Base-by-base conservation (phyloP, 169 alveolate species). In the Eimeria sp. region DNA sequence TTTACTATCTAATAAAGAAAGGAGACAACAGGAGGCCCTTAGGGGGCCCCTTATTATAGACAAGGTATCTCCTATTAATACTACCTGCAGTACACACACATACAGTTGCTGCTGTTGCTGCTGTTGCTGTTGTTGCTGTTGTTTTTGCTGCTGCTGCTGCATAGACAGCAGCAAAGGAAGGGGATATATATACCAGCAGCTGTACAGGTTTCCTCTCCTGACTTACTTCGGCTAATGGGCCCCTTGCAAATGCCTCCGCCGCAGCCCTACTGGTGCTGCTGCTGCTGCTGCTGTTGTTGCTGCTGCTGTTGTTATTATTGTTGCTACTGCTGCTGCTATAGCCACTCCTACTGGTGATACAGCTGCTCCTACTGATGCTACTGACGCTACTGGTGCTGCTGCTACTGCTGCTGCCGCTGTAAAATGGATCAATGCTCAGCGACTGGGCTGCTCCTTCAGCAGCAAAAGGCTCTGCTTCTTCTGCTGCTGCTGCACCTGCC, bases 221-320 rank as follows among this genome's bases (percentile, higher is more conserved):
- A n/a, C n/a, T n/a, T n/a, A 73, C 83, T 57, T 73, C 83, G 10
- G 83, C 58, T 43, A 73, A 40, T 5, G 83, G 83, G 27, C 83
- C 54, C 25, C 20, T 27, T 25, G 3, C 30, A n/a, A 73, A 73
- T 4, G 83, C 83, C 16, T 22, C 54, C 27, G 57, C 40, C 7
- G 1, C 30, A 14, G 83, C 51, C 30, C 54, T 43, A 13, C 54
- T 73, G 83, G 27, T 14, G 83, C 83, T 43, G 49, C 27, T 73
- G 83, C 83, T 73, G 83, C 27, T 40, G 83, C 83, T 73, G 83
- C 83, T 34, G 83, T 13, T 73, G 83, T 73, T 73, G 58, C 57
- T 73, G 57, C 57, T 73, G 83, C 54, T 73, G 83, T 4, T 73
- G 83, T 57, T 34, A 30, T 30, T 73, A 57, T 30, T 43, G 54